Base-by-base conservation (phyloP, 2,329 filamentous ascomycete genomes). In the Oidium heveae region DNA sequence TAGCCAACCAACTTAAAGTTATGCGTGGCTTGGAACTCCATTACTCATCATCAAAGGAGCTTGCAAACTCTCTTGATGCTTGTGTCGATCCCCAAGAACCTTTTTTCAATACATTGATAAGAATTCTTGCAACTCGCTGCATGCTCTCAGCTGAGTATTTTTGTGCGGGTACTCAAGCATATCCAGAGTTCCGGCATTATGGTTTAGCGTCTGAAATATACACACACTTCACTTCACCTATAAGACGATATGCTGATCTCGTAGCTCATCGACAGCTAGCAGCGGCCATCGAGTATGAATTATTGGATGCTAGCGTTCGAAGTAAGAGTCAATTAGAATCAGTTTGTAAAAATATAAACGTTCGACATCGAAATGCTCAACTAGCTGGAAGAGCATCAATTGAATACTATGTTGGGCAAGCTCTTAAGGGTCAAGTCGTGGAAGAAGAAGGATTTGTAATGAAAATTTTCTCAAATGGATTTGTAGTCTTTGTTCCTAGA, bases 81-180 rank as follows among this genome's bases (percentile, higher is more conserved):
- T 98, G 91, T 66, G 74, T 82, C 51, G 88, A 95, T 64, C 69
- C 79, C 0, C 66, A 72, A 10, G 85, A 96, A 62, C 86, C 89
- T 32, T 98, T 95, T 72, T 96, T 98, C 76, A 98, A 98, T 74
- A 98, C 89, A 1, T 79, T 98, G 24, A 82, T 98, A 61, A 86
- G 91, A 65, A 94, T 98, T 69, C 84, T 98, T 72, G 91, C 91
- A 10, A 98, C 91, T 9, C 82, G 91, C 22, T 98, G 91, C 75
- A 98, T 98, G 91, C 94, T 94, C 74, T 91, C 86, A 54, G 91
- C 91, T 58, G 91, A 98, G 69, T 98, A 98, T 70, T 98, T 98
- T 69, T 91, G 85, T 69, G 85, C 89, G 0, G 91, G 91, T 57
- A 88, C 87, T 7, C 87, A 95, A 66, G 79, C 88, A 0, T 89